Conservation (phyloP, 257 asterid species). For the Avicennia marina region DNA sequence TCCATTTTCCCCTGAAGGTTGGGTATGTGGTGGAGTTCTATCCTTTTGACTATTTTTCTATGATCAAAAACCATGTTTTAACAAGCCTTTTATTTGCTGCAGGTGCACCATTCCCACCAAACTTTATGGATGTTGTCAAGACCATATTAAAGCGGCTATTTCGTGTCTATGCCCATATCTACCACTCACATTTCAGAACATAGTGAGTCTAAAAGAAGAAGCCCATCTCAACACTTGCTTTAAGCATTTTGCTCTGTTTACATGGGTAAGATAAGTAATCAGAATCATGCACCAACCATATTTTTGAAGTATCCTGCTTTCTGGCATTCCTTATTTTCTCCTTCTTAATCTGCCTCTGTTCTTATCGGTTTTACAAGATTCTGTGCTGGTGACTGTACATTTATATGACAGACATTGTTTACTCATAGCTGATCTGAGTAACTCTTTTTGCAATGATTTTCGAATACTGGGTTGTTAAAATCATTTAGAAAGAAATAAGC, state of each 20-base stretch:
- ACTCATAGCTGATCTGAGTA: too few relatives aligned
- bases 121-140: conserved; percentile 50
- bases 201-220: conserved; percentile 80
- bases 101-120: conserved; percentile 85
- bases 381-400: too few relatives aligned
- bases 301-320: too few relatives aligned
- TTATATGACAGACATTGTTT: too few relatives aligned
- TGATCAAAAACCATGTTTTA: too few relatives aligned
- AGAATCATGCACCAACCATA: too few relatives aligned
- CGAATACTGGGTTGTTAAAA: neutral
- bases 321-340: too few relatives aligned
- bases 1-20: conserved; percentile 46
- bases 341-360: too few relatives aligned
- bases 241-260: conserved; percentile 74
- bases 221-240: conserved; percentile 90
- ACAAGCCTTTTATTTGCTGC: conserved; percentile 2
- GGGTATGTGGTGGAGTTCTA: conserved; percentile 35
- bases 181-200: conserved; percentile 79
- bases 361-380: too few relatives aligned
- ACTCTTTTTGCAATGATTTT: too few relatives aligned
- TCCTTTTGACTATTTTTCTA: neutral
- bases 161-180: conserved; percentile 83
- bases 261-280: conserved; percentile 75
- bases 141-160: conserved; percentile 48
- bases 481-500: neutral